Evolutionary conservation across 441 rosid species (phyloP), one percentile per base, ranked within the genome.

Genomic region (Croton setiger): DNA sequence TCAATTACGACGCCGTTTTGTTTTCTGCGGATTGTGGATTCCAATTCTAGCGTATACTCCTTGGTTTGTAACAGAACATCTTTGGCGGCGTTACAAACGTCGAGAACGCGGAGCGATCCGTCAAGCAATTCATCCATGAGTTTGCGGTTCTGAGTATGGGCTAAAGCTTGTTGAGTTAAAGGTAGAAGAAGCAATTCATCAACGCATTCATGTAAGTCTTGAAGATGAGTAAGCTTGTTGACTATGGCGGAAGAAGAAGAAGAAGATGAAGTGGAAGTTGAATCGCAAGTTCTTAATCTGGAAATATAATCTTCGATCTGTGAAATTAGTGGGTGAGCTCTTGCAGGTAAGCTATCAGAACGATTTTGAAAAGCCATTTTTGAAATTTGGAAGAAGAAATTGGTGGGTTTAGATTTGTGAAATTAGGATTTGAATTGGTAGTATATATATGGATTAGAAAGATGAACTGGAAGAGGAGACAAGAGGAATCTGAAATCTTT

Each of bases 291-390:
- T 49, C 77, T 85, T 57, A 82, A 54, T 57, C 79, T 73, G 56
- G 56, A 15, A 57, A 83, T 63, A 14, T 73, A 74, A 63, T 79
- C 73, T 0, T 81, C 70, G 7, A 75, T 15, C 21, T 79, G 64
- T 61, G 77, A 33, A 11, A 64, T 60, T 35, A 76, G 74, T 7
- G 84, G 83, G 64, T 86, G 87, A 37, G 75, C 64, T 27, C 69
- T 80, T 7, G 84, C 54, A 10, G 87, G 88, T 3, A 76, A 69
- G 73, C 86, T 86, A 71, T 76, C 70, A 4, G 83, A 83, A 1
- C 84, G 82, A 70, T 53, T 57, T 10, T 84, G 86, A 79, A 45
- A 77, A 12, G 80, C 81, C 85, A 79, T 78, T 76, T 8, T 33
- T 35, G 4, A 6, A 6, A 4, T 9, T 27, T 31, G 15, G 66